phyloP scores from a whole-genome alignment of 805 yeast species.

The Kodamaea nitidulidarum region DNA sequence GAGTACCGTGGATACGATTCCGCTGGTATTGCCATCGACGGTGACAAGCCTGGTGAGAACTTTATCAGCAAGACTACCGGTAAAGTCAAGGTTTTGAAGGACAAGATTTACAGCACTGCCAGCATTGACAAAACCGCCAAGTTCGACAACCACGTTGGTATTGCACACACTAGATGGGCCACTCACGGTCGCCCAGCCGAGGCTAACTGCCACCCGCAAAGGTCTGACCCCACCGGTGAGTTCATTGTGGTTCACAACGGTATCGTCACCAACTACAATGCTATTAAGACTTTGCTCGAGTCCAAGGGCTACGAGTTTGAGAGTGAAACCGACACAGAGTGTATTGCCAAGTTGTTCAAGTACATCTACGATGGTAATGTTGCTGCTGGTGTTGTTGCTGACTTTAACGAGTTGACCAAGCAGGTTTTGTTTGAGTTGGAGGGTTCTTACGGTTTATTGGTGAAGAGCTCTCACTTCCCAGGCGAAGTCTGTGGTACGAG shows the following conservation, averaged over 20 bases:
- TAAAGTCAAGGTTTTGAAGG: conserved; percentile 78
- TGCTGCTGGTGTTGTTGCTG: conserved; percentile 72
- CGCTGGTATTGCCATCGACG: conserved; percentile 93
- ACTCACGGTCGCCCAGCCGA: conserved; percentile 94
- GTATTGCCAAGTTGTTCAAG: conserved; percentile 92
- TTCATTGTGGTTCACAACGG: conserved; percentile 96
- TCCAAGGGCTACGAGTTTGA: conserved; percentile 80
- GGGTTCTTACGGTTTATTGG: conserved; percentile 95
- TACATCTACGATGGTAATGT: conserved; percentile 78
- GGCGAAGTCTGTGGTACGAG: conserved; percentile 95
- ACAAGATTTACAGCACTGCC: conserved; percentile 49
- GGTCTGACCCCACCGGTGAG: conserved; percentile 78
- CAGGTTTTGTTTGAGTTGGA: conserved; percentile 89
- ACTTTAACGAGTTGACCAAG: conserved; percentile 88
- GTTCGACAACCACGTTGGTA: conserved; percentile 86
- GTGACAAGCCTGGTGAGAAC: conserved; percentile 70
- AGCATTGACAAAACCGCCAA: conserved; percentile 54
- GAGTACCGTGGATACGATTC: conserved; percentile 99
- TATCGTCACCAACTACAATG: conserved; percentile 93
- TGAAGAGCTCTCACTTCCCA: conserved; percentile 88
- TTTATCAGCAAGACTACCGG: conserved; percentile 82
- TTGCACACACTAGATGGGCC: conserved; percentile 99
- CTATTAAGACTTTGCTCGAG: conserved; percentile 73
- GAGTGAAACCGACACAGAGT: conserved; percentile 96
- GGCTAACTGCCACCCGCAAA: conserved; percentile 91